Conservation (phyloP, 73 alveolate species). For the Paramecium primaurelia region DNA sequence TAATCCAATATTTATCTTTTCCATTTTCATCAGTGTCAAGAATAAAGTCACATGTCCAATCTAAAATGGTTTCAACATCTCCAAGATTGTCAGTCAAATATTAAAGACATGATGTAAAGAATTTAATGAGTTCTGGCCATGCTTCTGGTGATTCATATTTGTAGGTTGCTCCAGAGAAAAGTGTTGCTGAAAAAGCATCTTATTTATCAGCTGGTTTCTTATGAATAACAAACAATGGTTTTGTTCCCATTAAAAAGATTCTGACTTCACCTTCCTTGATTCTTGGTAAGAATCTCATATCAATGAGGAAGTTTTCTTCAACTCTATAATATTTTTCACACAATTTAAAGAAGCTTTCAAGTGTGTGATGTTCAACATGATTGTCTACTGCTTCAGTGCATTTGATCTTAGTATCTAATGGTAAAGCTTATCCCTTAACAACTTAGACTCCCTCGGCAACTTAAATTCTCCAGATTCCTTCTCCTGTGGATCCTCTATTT, state of each 20-base stretch:
- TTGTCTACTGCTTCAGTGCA: slow-evolving; percentile 37
- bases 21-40: slow-evolving; percentile 20
- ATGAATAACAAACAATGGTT: slow-evolving; percentile 16
- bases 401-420: slow-evolving; percentile 27
- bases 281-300: slow-evolving; percentile 32
- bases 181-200: slow-evolving; percentile 35
- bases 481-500: slow-evolving; percentile 38
- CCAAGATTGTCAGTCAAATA: not conserved
- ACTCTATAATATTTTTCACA: slow-evolving; percentile 18
- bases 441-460: slow-evolving; percentile 7
- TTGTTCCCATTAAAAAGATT: slow-evolving; percentile 27
- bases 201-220: slow-evolving; percentile 39
- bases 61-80: not conserved
- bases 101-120: not conserved
- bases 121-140: slow-evolving; percentile 4
- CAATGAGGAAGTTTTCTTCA: not conserved
- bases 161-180: slow-evolving; percentile 17
- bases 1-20: slow-evolving; percentile 4
- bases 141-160: slow-evolving; percentile 4
- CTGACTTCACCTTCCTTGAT: slow-evolving; percentile 37
- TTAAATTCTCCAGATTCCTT: slow-evolving; percentile 35
- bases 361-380: slow-evolving; percentile 29
- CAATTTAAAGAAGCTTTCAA: slow-evolving; percentile 32
- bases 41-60: slow-evolving; percentile 1
- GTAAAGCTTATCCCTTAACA: not conserved